Evolutionary conservation across 352 stramenopile genomes (phyloP), one percentile per base, ranked within the genome.

Genomic region (Phytopythium vexans): DNA sequence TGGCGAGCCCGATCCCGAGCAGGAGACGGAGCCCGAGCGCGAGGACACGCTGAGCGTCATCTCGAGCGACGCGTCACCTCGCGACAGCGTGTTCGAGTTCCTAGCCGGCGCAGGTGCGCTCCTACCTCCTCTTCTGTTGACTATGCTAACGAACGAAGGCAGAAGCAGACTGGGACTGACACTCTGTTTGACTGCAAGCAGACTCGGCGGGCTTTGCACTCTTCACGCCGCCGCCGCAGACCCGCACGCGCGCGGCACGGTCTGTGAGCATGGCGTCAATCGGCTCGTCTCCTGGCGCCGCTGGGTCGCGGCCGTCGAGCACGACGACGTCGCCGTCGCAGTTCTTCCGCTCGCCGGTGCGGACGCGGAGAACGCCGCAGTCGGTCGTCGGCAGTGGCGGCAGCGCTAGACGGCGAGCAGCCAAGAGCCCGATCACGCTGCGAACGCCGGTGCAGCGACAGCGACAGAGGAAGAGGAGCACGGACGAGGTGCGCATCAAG

Each of bases 321-420:
- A 48, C 56, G 0, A 46, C 70, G 9, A 71, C 60, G 31, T 94
- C 82, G 3, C 84, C 84, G 5, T 92, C 84, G 10, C 68, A 56
- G 15, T 94, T 91, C 61, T 89, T 94, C 50, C 80, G 82, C 14
- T 92, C 82, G 16, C 82, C 84, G 8, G 62, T 79, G 38, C 66
- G 52, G 37, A 52, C 59, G 3, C 56, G 41, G 1, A 51, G 52
- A 35, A 52, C 59, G 3, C 56, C 35, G 1, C 45, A 51, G 45
- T 16, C 55, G 8, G 54, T 11, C 5, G 33, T 50, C 6, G 42
- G 42, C 12, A 49, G 21, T 8, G 49, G 44, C 15, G 34, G 51
- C 21, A 56, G 50, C 15, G 21, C 21, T 27, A 27, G 21, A 27
- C 21, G 21, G 21, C 16, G 21, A 36, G 6, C 52, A 15, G 42